phyloP scores from a whole-genome alignment of 495 filamentous ascomycete species.

The Tetracladium marchalianum region DNA sequence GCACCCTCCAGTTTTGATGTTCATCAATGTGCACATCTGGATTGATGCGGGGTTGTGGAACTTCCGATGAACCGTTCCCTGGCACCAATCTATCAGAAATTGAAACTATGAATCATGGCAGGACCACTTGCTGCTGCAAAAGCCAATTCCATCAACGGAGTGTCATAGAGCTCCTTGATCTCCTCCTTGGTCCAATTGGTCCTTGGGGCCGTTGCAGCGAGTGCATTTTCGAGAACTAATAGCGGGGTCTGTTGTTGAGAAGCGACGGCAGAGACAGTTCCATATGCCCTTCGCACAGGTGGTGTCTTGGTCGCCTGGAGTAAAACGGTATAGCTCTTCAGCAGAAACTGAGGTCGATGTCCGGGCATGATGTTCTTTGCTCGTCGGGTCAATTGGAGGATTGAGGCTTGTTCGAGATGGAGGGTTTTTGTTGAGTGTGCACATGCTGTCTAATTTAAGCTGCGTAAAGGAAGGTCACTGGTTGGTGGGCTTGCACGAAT shows the following conservation, averaged over 20 bases:
- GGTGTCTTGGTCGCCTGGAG: conserved; percentile 4
- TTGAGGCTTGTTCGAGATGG: not conserved
- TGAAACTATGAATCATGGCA: not conserved
- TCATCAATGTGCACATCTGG: conserved; percentile 86
- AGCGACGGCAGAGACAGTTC: conserved; percentile 11
- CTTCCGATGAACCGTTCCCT: conserved; percentile 66
- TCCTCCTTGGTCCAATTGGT: conserved; percentile 73
- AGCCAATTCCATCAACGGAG: conserved; percentile 64
- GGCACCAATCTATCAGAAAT: conserved; percentile 1
- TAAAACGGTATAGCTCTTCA: conserved; percentile 7
- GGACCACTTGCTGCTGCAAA: conserved; percentile 53
- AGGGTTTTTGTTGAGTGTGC: not conserved
- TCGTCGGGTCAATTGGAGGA: not conserved
- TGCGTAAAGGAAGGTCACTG: not conserved
- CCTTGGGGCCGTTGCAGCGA: conserved; percentile 45
- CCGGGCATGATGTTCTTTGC: conserved; percentile 9
- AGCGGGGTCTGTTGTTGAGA: conserved; percentile 7
- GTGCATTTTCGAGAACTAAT: conserved; percentile 33
- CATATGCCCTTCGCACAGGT: conserved; percentile 12
- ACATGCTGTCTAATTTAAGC: not conserved
- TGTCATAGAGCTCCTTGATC: conserved; percentile 64
- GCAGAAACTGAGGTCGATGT: conserved; percentile 7
- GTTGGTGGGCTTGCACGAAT: not conserved
- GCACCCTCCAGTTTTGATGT: conserved; percentile 90
- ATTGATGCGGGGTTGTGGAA: conserved; percentile 72